Evolutionary conservation across 2,329 filamentous ascomycete genomes (phyloP).

Genomic region (Alternaria atra): DNA sequence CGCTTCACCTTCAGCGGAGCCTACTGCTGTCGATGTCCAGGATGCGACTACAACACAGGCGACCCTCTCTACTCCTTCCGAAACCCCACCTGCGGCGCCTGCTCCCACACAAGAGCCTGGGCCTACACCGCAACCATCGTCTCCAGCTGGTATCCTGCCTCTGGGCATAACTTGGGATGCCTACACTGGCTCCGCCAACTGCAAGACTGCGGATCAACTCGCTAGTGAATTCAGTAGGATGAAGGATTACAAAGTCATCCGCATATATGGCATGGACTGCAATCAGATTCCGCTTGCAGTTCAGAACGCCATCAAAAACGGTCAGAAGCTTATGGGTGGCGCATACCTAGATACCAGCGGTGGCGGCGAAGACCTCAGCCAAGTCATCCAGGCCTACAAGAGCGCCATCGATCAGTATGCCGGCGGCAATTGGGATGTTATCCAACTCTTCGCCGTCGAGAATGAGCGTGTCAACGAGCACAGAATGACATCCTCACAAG

Average conservation of each 20-base stretch:
- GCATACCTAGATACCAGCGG: slow-evolving; percentile 68
- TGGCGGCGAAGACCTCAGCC: slow-evolving; percentile 52
- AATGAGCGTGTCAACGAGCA: slow-evolving; percentile 78
- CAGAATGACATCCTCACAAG: slow-evolving; percentile 57
- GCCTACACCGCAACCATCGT: not conserved
- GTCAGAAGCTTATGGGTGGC: slow-evolving; percentile 77
- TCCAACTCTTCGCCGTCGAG: slow-evolving; percentile 78
- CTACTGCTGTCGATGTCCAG: slow-evolving; percentile 14
- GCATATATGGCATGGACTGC: slow-evolving; percentile 84
- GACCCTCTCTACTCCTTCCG: slow-evolving; percentile 8
- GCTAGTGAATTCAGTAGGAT: slow-evolving; percentile 69
- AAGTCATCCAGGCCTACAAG: slow-evolving; percentile 69
- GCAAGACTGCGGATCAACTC: slow-evolving; percentile 73
- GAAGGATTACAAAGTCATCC: slow-evolving; percentile 70
- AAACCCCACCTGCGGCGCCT: not conserved
- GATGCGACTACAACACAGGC: slow-evolving; percentile 4
- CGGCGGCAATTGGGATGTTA: slow-evolving; percentile 69
- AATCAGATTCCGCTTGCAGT: slow-evolving; percentile 72
- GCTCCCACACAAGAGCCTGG: slow-evolving; percentile 11
- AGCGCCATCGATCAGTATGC: slow-evolving; percentile 58
- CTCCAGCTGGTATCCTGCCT: slow-evolving; percentile 26
- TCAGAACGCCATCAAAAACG: slow-evolving; percentile 68
- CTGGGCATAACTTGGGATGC: slow-evolving; percentile 48
- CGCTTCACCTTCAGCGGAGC: slow-evolving; percentile 15
- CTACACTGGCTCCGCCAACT: slow-evolving; percentile 51